These are phyloP conservation scores for Aspergillus panamensis DNA, from an alignment of 495 filamentous ascomycete species.

Conservation along the genomic window DNA sequence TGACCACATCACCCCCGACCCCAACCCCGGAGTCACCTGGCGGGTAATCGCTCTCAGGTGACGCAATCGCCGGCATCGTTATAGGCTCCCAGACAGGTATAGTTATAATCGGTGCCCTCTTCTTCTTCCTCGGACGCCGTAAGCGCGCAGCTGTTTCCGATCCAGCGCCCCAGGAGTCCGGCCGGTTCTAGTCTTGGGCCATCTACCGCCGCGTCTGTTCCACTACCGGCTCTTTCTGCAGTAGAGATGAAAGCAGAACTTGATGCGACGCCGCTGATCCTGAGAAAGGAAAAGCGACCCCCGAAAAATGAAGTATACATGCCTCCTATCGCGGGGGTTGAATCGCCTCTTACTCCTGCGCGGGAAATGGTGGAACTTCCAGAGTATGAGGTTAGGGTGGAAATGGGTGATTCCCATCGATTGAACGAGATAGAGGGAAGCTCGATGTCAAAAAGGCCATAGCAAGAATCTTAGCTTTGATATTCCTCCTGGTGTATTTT, in stretches of 20 bases:
- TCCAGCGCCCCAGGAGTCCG: background rate
- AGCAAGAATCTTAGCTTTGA: background rate
- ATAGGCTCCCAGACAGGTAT: background rate
- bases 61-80: conserved; percentile 4
- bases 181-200: background rate
- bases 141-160: background rate
- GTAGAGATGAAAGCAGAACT: background rate
- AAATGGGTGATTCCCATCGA: conserved; percentile 10
- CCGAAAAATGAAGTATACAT: background rate
- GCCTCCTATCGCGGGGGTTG: background rate
- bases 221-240: background rate
- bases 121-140: conserved; percentile 8
- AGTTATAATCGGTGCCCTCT: background rate
- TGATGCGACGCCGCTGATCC: background rate
- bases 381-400: background rate
- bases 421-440: conserved; percentile 7
- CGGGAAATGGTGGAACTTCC: conserved; percentile 6
- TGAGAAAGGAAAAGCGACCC: background rate
- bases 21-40: background rate
- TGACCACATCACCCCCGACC: background rate
- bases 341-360: background rate
- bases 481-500: no score
- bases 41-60: background rate
- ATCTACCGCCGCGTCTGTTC: background rate
- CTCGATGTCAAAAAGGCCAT: background rate